These are phyloP conservation scores for Saturnispora dispora DNA, from an alignment of 805 yeast genomes.

Conservation along the genomic window DNA sequence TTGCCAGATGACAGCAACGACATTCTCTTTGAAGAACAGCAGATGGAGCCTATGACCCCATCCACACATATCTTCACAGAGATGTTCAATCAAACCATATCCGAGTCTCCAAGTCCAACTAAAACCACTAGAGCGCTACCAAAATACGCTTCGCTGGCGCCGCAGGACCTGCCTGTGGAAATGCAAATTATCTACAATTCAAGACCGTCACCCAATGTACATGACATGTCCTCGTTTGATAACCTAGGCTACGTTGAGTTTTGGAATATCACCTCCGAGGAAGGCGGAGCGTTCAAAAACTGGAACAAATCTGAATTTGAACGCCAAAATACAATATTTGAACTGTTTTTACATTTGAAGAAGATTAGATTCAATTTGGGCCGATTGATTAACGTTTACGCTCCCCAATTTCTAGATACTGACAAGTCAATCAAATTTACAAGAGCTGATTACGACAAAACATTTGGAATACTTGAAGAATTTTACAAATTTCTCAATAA, in stretches of 20 bases:
- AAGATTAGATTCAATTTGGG: slow-evolving; percentile 22
- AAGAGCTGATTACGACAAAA: slow-evolving; percentile 18
- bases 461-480: slow-evolving; percentile 22
- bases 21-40: slow-evolving; percentile 1
- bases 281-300: slow-evolving; percentile 13
- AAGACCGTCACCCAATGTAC: slow-evolving; percentile 19
- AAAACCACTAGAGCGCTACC: background rate
- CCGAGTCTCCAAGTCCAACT: slow-evolving; percentile 9
- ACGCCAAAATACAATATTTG: slow-evolving; percentile 25
- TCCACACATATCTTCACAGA: background rate
- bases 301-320: slow-evolving; percentile 25
- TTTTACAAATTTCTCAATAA: slow-evolving; percentile 21
- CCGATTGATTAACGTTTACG: slow-evolving; percentile 23
- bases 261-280: slow-evolving; percentile 23
- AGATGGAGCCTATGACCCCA: background rate
- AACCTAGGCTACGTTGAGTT: slow-evolving; percentile 22
- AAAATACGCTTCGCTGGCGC: background rate
- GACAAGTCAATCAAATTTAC: slow-evolving; percentile 12
- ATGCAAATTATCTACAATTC: slow-evolving; percentile 22
- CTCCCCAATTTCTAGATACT: slow-evolving; percentile 17
- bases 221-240: slow-evolving; percentile 18
- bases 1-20: background rate
- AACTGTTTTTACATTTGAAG: slow-evolving; percentile 20
- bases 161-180: slow-evolving; percentile 15
- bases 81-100: slow-evolving; percentile 7